Evolutionary conservation across 2,329 filamentous ascomycete genomes (phyloP).

Genomic region (Monilinia fructicola): DNA sequence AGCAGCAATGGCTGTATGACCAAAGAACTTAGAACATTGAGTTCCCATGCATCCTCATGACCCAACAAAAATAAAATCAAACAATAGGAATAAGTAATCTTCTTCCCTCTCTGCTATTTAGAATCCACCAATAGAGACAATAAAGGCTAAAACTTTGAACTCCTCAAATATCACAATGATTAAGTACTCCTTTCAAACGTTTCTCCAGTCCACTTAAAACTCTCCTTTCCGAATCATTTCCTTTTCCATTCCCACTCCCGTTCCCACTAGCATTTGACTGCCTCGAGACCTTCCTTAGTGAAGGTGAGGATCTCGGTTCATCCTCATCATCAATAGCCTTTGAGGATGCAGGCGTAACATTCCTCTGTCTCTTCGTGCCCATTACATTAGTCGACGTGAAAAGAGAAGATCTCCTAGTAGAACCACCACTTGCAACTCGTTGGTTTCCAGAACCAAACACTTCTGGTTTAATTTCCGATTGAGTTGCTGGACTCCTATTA

Average conservation of each 20-base stretch:
- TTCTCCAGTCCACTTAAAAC: conserved; percentile 35
- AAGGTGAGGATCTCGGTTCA: conserved; percentile 40
- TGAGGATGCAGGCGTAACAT: conserved; percentile 49
- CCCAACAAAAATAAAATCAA: neutral
- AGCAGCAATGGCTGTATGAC: neutral
- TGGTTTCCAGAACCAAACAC: conserved; percentile 5
- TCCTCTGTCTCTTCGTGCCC: conserved; percentile 47
- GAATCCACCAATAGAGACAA: neutral
- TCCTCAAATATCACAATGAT: neutral
- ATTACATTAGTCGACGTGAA: conserved; percentile 30
- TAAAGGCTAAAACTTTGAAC: neutral
- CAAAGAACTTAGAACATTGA: conserved; percentile 5
- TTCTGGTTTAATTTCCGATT: neutral
- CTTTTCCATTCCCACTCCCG: neutral
- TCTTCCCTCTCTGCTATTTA: neutral
- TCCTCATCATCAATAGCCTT: conserved; percentile 51
- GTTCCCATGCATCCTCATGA: neutral
- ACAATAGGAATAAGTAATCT: neutral
- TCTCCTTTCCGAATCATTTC: conserved; percentile 29
- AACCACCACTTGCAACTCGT: conserved; percentile 2
- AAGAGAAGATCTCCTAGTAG: conserved; percentile 29
- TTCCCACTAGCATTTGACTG: conserved; percentile 24
- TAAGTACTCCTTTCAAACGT: conserved; percentile 26
- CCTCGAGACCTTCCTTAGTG: conserved; percentile 33
- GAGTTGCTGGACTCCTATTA: neutral